Evolutionary conservation across 2,329 filamentous ascomycete genomes (phyloP).

Genomic region (Xylariaceae sp.): DNA sequence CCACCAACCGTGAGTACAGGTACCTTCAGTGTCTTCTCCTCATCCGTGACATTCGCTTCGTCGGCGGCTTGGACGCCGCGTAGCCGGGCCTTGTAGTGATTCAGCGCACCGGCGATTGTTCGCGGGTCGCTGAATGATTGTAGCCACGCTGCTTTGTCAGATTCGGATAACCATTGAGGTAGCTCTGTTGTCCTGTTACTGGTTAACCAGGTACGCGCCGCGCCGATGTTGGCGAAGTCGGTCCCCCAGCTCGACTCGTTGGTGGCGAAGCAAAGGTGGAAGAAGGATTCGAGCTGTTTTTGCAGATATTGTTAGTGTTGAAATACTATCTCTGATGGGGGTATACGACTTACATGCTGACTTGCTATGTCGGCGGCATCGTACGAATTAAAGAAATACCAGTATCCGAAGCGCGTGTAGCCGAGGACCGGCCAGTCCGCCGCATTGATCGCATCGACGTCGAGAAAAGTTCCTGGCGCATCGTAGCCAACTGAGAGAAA

Average conservation of each 20-base stretch:
- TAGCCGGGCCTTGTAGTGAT: constrained; percentile 11
- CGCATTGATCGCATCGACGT: too few relatives aligned
- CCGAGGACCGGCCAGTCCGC: too few relatives aligned
- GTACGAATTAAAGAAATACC: too few relatives aligned
- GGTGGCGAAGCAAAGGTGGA: neutral
- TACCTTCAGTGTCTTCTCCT: constrained; percentile 3
- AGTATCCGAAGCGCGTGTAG: too few relatives aligned
- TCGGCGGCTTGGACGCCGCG: constrained; percentile 6
- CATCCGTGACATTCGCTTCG: constrained; percentile 3
- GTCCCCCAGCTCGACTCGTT: constrained; percentile 8
- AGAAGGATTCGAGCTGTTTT: too few relatives aligned
- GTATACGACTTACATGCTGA: too few relatives aligned
- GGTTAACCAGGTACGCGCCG: constrained; percentile 2
- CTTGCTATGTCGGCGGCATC: too few relatives aligned
- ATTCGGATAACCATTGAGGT: constrained; percentile 4
- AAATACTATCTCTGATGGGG: too few relatives aligned
- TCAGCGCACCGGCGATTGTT: constrained; percentile 3
- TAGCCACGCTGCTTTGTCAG: too few relatives aligned
- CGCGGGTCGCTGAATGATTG: too few relatives aligned
- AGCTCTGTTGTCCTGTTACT: constrained; percentile 3
- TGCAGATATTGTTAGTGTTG: too few relatives aligned
- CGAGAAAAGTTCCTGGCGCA: neutral
- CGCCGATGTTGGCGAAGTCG: constrained; percentile 6
- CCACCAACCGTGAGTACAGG: constrained; percentile 10
- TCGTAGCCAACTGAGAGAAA: constrained; percentile 12